Evolutionary conservation across 2,329 filamentous ascomycete genomes (phyloP), one percentile per base, ranked within the genome.

Genomic region (Exophiala calicioides): DNA sequence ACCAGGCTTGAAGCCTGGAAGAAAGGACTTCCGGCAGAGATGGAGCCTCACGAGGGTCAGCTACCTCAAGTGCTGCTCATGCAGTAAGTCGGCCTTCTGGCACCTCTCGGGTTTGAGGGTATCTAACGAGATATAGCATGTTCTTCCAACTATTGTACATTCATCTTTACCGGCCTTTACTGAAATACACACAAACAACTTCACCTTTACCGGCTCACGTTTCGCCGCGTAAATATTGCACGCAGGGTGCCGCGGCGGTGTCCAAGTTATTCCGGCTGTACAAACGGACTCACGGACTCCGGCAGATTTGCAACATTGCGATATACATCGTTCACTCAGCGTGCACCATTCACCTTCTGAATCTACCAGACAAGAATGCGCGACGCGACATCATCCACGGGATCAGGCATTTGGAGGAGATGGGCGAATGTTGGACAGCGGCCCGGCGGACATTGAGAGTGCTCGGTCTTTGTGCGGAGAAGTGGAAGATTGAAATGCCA

Each of bases 141-240:
- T 95, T 97, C 69, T 95, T 91, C 67, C 90, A 97, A 62, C 78
- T 97, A 1, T 82, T 96, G 35, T 95, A 94, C 63, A 95, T 97
- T 50, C 90, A 97, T 62, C 82, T 97, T 3, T 97, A 96, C 73
- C 83, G 91, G 4, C 91, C 93, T 0, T 97, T 97, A 63, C 77
- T 97, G 39, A 95, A 93, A 66, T 97, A 96, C 63, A 85, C 81
- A 3, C 88, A 86, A 37, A 73, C 80, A 5, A 84, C 83, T 1
- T 95, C 90, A 1, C 91, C 90, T 1, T 77, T 96, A 1, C 91
- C 90, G 3, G 72, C 82, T 2, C 89, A 95, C 60, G 87, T 96
- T 13, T 96, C 90, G 5, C 91, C 93, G 0, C 82, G 91, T 13
- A 89, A 90, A 57, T 82, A 95, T 43, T 96, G 91, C 68, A 93